Evolutionary conservation across 805 yeast species (phyloP).

Genomic region (Sugiyamaella smithiae): DNA sequence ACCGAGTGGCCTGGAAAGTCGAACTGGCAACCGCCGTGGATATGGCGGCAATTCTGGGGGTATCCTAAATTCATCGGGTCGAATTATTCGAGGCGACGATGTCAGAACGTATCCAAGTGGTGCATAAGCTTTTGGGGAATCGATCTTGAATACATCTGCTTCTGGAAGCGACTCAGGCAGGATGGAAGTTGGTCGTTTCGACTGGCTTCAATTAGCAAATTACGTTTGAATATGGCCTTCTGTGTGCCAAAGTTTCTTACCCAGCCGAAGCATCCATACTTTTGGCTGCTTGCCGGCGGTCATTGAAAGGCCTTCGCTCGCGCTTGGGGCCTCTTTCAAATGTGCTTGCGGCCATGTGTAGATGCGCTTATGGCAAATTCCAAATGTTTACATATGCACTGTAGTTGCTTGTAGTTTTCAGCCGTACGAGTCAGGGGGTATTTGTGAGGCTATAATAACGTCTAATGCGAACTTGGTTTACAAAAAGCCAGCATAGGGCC

Average conservation of each 20-base stretch:
- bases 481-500: no score
- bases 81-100: constrained; percentile 19
- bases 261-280: background rate
- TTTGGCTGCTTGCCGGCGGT: background rate
- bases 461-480: no score
- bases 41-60: constrained; percentile 28
- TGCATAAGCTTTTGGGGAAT: constrained; percentile 29
- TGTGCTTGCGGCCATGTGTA: no score
- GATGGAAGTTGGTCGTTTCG: background rate
- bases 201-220: background rate
- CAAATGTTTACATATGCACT: no score
- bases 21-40: constrained; percentile 26
- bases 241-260: background rate
- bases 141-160: constrained; percentile 23
- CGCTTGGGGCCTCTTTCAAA: no score
- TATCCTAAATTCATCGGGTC: constrained; percentile 28
- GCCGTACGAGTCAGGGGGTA: no score
- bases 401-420: no score
- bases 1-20: constrained; percentile 25
- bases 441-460: no score
- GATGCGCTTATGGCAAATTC: no score
- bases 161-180: background rate
- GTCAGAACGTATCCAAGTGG: constrained; percentile 27
- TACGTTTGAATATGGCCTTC: no score
- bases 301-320: background rate